Base-by-base conservation (phyloP, 2,329 filamentous ascomycete genomes). In the Colletotrichum nymphaeae region DNA sequence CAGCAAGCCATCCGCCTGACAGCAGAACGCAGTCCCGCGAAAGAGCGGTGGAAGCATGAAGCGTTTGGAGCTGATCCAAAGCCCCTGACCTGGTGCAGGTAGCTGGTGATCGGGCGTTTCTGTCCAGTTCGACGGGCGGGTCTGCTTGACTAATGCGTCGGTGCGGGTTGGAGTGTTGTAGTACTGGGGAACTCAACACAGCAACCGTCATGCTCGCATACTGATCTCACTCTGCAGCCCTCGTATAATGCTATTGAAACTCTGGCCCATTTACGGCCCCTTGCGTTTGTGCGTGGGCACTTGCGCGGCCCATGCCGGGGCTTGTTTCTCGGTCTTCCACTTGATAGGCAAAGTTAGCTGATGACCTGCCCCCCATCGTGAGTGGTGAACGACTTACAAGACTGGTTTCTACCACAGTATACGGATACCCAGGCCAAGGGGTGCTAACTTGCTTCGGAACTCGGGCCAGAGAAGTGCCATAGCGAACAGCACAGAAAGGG, bases 91-190 rank as follows among this genome's bases (percentile, higher is more conserved):
- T 49, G 22, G 28, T 26, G 42, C 26, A 46, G 46, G 42, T 37
- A 53, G 46, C 37, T 53, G 71, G 71, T 49, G 55, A 70, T 66
- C 66, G 67, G 60, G 55, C 22, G 67, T 65, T 73, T 73, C 71
- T 73, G 67, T 70, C 71, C 14, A 73, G 55, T 73, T 70, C 71
- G 71, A 73, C 56, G 67, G 8, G 70, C 70, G 70, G 71, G 71
- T 66, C 67, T 57, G 35, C 60, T 73, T 73, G 60, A 65, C 67
- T 66, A 65, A 66, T 73, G 67, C 67, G 46, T 35, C 49, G n/a
- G 24, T 53, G 37, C 28, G 28, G 56, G 60, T 52, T 70, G 62
- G 49, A 70, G 22, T 32, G 37, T 11, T 49, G 42, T n/a, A 11
- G 8, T 49, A 49, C 37, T 8, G 37, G 37, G 42, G n/a, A 46